These are phyloP conservation scores for Cercospora beticola DNA, from an alignment of 2,329 filamentous ascomycete species.

Conservation along the genomic window DNA sequence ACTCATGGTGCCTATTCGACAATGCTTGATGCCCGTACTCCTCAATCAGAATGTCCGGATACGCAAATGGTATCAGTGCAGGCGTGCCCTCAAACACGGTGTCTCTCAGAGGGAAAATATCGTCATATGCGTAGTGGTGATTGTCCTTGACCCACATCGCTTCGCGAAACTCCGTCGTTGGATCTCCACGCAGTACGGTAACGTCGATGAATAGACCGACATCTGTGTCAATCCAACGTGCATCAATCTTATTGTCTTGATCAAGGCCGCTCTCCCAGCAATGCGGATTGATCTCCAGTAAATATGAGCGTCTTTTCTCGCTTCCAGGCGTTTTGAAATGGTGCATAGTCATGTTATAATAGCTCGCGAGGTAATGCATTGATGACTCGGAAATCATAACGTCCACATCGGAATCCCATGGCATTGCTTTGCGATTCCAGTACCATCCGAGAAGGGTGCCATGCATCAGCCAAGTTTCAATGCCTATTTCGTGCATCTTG, in stretches of 20 bases:
- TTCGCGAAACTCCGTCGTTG: constrained; percentile 36
- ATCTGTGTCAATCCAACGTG: constrained; percentile 60
- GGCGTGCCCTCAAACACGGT: constrained; percentile 55
- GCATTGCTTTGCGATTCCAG: constrained; percentile 62
- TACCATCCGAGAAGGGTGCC: constrained; percentile 62
- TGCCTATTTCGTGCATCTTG: constrained; percentile 57
- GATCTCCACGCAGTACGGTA: constrained; percentile 54
- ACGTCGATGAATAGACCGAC: constrained; percentile 64
- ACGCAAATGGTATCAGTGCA: constrained; percentile 58
- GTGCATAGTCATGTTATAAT: constrained; percentile 64
- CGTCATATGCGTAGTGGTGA: constrained; percentile 54
- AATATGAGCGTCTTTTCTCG: constrained; percentile 41
- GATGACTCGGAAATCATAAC: constrained; percentile 58
- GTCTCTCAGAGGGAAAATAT: constrained; percentile 59
- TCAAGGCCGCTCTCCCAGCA: constrained; percentile 51
- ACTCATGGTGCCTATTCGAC: constrained; percentile 47
- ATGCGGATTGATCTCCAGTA: constrained; percentile 61
- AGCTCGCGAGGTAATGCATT: constrained; percentile 56
- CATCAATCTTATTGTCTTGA: constrained; percentile 58
- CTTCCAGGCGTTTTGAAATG: constrained; percentile 36
- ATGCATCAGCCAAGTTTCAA: constrained; percentile 65
- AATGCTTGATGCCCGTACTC: constrained; percentile 56
- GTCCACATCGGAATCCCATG: constrained; percentile 63
- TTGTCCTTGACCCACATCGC: constrained; percentile 58
- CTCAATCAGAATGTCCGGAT: constrained; percentile 53